Base-by-base conservation (phyloP, 108 stramenopile genomes). In the Nitzschia putrida region DNA sequence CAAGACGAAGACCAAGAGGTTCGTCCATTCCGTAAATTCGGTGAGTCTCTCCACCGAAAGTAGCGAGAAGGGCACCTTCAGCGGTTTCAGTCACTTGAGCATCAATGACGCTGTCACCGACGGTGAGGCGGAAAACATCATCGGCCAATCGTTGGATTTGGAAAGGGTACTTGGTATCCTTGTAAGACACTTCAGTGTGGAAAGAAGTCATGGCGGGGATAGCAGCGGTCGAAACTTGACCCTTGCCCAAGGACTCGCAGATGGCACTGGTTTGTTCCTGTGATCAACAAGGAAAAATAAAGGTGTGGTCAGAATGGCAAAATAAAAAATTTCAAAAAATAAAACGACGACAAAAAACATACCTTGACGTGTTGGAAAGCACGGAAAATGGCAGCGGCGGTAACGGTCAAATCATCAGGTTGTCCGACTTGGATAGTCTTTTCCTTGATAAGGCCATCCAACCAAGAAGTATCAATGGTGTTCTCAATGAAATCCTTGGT, bases 391-490 rank as follows among this genome's bases (percentile, higher is more conserved):
- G 95, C 97, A 37, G 96, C 96, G 50, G 81, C 79, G 40, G 85
- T 71, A 55, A 96, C 96, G 29, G 96, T 94, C 72, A 93, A 79
- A 54, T 93, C 76, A 60, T 87, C 74, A 21, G 88, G 88, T 76
- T 80, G 69, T 24, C 83, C 89, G 45, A 93, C 82, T 24, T 72
- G 52, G 12, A 95, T 89, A 43, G 80, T 74, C 87, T 98, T 98
- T 69, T 96, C 96, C 57, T 81, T 81, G 78, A 98, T 92, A 44
- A 98, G 76, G 7, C 95, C 95, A 78, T 98, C 97, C 53, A 98
- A 83, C 98, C 98, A 97, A 3, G 90, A 82, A 24, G 98, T 98
- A 69, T 97, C 96, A 67, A 98, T 97, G 29, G 86, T 95, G 90
- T 98, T 98, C 21, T 89, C 77, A 76, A 96, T 97, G 91, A 97